These are phyloP conservation scores for Mycosphaerelloides madeirae DNA, from an alignment of 2,329 filamentous ascomycete genomes.

Conservation along the genomic window DNA sequence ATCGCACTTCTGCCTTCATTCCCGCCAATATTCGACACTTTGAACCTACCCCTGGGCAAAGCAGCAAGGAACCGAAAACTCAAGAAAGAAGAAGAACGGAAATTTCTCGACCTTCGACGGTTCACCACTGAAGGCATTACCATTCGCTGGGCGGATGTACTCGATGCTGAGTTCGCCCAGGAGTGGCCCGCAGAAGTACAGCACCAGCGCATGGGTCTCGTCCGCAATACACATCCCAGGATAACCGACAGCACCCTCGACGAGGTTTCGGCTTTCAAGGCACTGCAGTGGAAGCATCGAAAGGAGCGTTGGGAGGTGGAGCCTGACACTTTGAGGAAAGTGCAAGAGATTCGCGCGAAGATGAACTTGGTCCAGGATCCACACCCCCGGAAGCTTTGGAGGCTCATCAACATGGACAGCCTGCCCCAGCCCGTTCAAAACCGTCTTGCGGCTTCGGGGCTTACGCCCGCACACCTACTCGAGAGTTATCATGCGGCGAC, in stretches of 20 bases:
- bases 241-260: no score
- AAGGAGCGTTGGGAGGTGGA: constrained; percentile 1
- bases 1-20: constrained; percentile 17
- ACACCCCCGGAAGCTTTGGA: not conserved
- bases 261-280: not conserved
- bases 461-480: no score
- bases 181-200: constrained; percentile 31
- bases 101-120: constrained; percentile 23
- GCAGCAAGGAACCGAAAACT: constrained; percentile 1
- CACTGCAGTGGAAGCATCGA: not conserved
- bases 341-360: constrained; percentile 1
- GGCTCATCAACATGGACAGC: no score
- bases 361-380: not conserved
- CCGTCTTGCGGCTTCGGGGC: no score
- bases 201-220: constrained; percentile 28
- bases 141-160: constrained; percentile 34
- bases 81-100: no score
- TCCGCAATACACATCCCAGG: not conserved
- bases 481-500: no score
- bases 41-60: not conserved
- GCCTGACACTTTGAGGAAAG: not conserved
- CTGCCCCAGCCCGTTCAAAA: no score
- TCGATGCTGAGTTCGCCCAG: constrained; percentile 36
- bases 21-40: constrained; percentile 13
- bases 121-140: constrained; percentile 28